These are phyloP conservation scores for Poteriospumella lacustris DNA, from an alignment of 108 stramenopile species.

Conservation along the genomic window DNA sequence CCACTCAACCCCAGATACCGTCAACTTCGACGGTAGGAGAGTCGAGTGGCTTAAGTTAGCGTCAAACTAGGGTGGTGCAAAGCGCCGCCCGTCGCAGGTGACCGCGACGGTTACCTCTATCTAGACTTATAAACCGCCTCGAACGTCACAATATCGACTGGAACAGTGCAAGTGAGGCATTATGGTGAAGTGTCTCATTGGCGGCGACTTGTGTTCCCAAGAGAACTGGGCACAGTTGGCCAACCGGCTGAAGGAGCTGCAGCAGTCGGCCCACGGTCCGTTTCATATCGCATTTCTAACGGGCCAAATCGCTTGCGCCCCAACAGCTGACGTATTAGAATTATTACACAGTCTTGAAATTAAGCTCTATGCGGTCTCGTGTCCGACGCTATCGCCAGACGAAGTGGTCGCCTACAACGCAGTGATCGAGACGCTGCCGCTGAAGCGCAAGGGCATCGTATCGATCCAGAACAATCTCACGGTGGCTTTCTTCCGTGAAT, in stretches of 20 bases:
- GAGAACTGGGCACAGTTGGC: background rate
- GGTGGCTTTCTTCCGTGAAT: background rate
- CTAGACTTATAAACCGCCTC: no score
- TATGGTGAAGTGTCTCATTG: conserved; percentile 13
- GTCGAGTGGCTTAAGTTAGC: no score
- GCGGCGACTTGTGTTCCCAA: background rate
- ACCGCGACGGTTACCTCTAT: no score
- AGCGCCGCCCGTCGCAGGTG: no score
- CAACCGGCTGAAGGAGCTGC: background rate
- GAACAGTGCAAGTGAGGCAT: no score
- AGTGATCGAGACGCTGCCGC: background rate
- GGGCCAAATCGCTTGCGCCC: background rate
- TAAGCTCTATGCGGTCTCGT: background rate
- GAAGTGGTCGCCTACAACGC: background rate
- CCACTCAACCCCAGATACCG: no score
- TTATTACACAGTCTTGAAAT: background rate
- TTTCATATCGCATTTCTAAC: conserved; percentile 19
- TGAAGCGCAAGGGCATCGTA: background rate
- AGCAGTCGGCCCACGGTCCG: conserved; percentile 19
- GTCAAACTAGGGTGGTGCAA: no score
- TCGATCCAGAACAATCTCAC: conserved; percentile 7
- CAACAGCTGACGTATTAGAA: background rate
- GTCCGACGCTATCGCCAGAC: background rate
- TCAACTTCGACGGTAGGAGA: no score
- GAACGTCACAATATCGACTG: no score